Evolutionary conservation across 306 rosid genomes (phyloP), one percentile per base, ranked within the genome.

Genomic region (Quercus aquifolioides): DNA sequence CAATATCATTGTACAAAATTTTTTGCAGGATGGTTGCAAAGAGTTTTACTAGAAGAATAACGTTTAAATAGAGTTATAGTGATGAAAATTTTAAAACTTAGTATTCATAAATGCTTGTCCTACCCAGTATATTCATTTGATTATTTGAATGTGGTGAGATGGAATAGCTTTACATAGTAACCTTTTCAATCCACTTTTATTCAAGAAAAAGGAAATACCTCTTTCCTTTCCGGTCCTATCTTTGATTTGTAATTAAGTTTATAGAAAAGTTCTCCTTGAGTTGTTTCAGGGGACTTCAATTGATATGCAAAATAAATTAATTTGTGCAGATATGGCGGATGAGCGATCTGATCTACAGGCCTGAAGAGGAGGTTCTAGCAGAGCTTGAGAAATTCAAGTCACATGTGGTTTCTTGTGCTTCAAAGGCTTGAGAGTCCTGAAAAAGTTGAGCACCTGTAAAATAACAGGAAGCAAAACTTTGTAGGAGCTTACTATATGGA

Each of bases 381-480:
- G 98, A 96, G 92, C 91, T 96, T 26, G 99, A 96, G 89, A 91
- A 93, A 78, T 96, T 96, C 88, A 96, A 91, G 87, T 79, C 98
- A 5, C 99, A 96, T 43, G 98, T 96, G 49, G 87, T 92, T 55
- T 87, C 91, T 2, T 96, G 99, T 78, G 90, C 92, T 75, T 78
- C 97, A 6, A 95, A 95, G 89, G 57, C 96, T 84, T 75, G 88
- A 85, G 76, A 58, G 52, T 71, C 72, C 26, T 68, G 67, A 60
- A 9, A 19, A 18, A 0, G 8, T 9, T 35, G 35, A n/a, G 11
- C 14, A 10, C 52, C 26, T 35, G 52, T 35, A 68, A 68, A 68
- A 68, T 68, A 9, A 35, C 72, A n/a, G 72, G 72, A 68, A 68
- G 41, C 52, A 33, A 17, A n/a, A 33, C 25, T 33, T 67, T 31